Evolutionary conservation across 805 yeast genomes (phyloP).

Genomic region (Teunomyces kruisii): DNA sequence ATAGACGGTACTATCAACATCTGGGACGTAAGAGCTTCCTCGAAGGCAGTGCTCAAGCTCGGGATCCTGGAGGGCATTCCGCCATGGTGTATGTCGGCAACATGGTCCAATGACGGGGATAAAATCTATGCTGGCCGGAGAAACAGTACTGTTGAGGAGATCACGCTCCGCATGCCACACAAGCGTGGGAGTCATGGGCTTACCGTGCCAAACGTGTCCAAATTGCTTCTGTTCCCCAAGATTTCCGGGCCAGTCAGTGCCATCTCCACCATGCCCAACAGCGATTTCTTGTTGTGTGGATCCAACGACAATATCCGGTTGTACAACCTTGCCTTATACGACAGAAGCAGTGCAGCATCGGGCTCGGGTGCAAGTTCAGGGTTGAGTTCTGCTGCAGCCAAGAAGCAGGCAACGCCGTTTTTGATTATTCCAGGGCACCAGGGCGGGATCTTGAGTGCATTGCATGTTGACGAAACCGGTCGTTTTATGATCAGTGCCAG

Average conservation of each 20-base stretch:
- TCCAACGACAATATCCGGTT: constrained; percentile 87
- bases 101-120: constrained; percentile 87
- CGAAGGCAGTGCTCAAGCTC: constrained; percentile 46
- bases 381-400: constrained; percentile 20
- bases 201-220: constrained; percentile 48
- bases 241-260: constrained; percentile 91
- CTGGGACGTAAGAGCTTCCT: constrained; percentile 70
- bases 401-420: constrained; percentile 64
- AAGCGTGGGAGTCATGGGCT: constrained; percentile 17
- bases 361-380: not conserved
- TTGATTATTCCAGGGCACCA: constrained; percentile 94
- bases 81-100: constrained; percentile 91
- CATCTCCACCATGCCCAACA: constrained; percentile 77
- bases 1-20: constrained; percentile 78
- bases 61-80: constrained; percentile 68
- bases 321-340: constrained; percentile 64
- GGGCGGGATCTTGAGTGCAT: constrained; percentile 80
- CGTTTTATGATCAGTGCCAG: constrained; percentile 86
- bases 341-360: constrained; percentile 24
- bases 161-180: constrained; percentile 59
- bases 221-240: constrained; percentile 70
- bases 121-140: constrained; percentile 82
- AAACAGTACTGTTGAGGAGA: constrained; percentile 81
- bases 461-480: constrained; percentile 83
- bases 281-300: constrained; percentile 78